Base-by-base conservation (phyloP, 257 asterid genomes). In the Scutellaria baicalensis region DNA sequence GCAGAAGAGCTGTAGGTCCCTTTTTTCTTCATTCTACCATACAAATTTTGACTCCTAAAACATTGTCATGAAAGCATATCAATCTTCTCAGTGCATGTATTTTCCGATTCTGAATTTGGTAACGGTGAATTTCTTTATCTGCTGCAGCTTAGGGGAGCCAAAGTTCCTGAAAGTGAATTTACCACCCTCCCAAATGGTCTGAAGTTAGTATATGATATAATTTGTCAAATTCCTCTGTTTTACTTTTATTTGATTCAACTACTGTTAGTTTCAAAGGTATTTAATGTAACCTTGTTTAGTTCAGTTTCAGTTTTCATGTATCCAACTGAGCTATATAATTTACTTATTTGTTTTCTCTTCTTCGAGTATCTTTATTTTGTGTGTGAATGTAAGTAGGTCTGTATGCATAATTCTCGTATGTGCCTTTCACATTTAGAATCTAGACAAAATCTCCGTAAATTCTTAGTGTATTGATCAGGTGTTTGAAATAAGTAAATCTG, bases 1-100 rank as follows among this genome's bases (percentile, higher is more conserved):
- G 97, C 68, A 86, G 89, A 91, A 80, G 99, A 86, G 99, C 99
- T 66, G 99, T 93, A 84, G 80, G 98, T 59, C 47, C 67, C 9
- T 44, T 63, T 44, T 63, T 59, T 27, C 7, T 50, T 16, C 48
- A 0, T 52, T 52, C 59, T 3, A 52, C 54, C 4, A 52, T 49
- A 63, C 13, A 17, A 10, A 45, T n/a, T 45, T 59, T 43, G 13
- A 11, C 58, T 47, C 67, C 39, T 8, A 52, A 11, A 52, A 11
- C 14, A 13, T 10, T 45, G 33, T 39, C 48, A 60, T 66, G 40
- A 21, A 21, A 39, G n/a, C 21, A 50, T 17, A 21, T 40, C 17
- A 14, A 18, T 43, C 52, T 57, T 59, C 39, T 62, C 59, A 40
- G 56, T 59, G 39, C 38, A 14, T 59, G 8, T 6, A 42, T 35